Conservation (phyloP, 2,329 filamentous ascomycete genomes). For the Macrophomina phaseolina region DNA sequence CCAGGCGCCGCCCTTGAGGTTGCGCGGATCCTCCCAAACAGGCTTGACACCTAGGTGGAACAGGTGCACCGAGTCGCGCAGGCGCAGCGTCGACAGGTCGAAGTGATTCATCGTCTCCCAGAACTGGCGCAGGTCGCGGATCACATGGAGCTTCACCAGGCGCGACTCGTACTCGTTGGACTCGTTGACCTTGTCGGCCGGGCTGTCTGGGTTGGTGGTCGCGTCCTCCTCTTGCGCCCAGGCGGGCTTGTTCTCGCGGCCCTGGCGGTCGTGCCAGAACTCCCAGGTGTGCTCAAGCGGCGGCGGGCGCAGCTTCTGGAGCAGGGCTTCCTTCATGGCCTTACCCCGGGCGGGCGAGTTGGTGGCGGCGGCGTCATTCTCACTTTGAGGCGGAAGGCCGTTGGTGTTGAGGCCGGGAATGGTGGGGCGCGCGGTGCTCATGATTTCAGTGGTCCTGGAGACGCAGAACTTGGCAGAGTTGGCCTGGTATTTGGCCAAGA, state of each 20-base stretch:
- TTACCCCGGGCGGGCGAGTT: conserved; percentile 76
- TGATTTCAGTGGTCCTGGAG: conserved; percentile 29
- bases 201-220: conserved; percentile 34
- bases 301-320: conserved; percentile 54
- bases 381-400: conserved; percentile 64
- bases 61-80: conserved; percentile 73
- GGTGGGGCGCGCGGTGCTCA: conserved; percentile 14
- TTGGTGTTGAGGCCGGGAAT: conserved; percentile 44
- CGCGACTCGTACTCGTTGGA: conserved; percentile 49
- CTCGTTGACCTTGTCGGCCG: conserved; percentile 23
- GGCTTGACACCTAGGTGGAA: conserved; percentile 83
- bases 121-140: conserved; percentile 56
- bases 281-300: conserved; percentile 59
- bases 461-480: background rate
- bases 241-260: conserved; percentile 34
- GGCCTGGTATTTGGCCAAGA: conserved; percentile 17
- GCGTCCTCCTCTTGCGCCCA: conserved; percentile 29
- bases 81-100: conserved; percentile 72
- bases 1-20: conserved; percentile 85
- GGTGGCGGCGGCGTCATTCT: conserved; percentile 65
- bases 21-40: conserved; percentile 85
- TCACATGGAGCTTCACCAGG: conserved; percentile 52
- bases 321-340: conserved; percentile 66
- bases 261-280: conserved; percentile 58
- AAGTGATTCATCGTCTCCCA: conserved; percentile 70